Base-by-base conservation (phyloP, 2,329 filamentous ascomycete species). In the Didymella glomerata region DNA sequence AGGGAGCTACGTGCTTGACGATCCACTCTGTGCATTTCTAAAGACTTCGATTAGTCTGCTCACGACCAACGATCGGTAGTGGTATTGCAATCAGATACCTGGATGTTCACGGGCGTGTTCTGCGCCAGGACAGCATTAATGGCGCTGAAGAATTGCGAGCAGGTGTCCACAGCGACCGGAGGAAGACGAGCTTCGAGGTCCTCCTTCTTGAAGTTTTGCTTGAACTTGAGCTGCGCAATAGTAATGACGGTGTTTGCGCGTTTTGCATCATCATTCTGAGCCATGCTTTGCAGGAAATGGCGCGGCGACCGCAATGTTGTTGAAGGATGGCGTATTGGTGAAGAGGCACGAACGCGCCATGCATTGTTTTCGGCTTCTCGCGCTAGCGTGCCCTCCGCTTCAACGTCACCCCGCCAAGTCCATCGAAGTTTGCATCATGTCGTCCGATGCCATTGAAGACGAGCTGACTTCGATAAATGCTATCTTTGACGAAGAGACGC, bases 1-100 rank as follows among this genome's bases (percentile, higher is more conserved):
- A 95, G 57, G 84, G 84, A 68, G 86, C 83, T 73, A 94, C 82
- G 80, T 92, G 86, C 69, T 85, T 84, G 73, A 93, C 79, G 71
- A 94, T 89, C 92, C 92, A 96, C 79, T 86, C 83, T 85, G 93
- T 96, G 85, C 91, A 93, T 83, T 87, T 90, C 93, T 96, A 74
- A 36, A 42, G 58, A 58, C 40, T 51, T 69, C 49, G 62, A 76
- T 75, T 74, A 76, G 72, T 70, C 63, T 71, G 70, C 63, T 69
- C 72, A 65, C 57, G 25, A 63, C 49, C 50, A 47, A 62, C 32
- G 57, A 51, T 36, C 54, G 48, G 60, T 60, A 63, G 61, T 62
- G 57, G 61, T 57, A 52, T 63, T 64, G 54, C 61, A 68, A 46
- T 63, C 59, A 67, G 67, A 69, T 74, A 76, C 73, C 73, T 76